Evolutionary conservation across 352 stramenopile genomes (phyloP).

Genomic region (Globisporangium takayamanum): DNA sequence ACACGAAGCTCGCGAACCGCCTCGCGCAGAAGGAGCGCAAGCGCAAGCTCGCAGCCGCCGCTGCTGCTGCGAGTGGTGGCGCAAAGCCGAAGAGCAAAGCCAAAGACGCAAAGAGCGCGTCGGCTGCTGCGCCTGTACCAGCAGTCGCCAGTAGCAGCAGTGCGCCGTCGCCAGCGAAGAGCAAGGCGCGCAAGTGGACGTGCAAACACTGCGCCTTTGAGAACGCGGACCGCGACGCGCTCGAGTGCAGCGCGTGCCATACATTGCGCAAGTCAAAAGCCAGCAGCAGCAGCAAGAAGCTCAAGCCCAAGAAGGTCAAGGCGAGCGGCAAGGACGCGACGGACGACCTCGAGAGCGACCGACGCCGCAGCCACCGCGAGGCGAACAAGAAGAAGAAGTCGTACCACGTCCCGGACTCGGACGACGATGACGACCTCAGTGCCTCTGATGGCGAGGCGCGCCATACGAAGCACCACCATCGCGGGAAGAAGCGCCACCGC

Average conservation of each 20-base stretch:
- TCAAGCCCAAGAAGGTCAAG: conserved; percentile 10
- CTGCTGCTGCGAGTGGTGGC: background rate
- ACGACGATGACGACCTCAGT: conserved; percentile 73
- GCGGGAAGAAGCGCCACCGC: conserved; percentile 20
- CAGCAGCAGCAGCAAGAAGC: conserved; percentile 15
- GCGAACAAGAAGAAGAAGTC: conserved; percentile 66
- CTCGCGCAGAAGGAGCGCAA: conserved; percentile 42
- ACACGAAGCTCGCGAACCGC: conserved; percentile 71
- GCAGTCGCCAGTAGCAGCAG: conserved; percentile 2
- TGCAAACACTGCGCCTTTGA: conserved; percentile 38
- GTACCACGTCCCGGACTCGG: conserved; percentile 76
- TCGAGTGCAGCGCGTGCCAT: conserved; percentile 40
- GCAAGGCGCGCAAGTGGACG: conserved; percentile 27
- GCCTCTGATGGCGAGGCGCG: conserved; percentile 22
- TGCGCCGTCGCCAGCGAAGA: background rate
- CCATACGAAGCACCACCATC: conserved; percentile 5
- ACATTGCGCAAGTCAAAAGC: conserved; percentile 14
- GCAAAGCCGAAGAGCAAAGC: background rate
- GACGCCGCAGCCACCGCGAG: conserved; percentile 51
- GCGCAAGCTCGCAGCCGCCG: conserved; percentile 19
- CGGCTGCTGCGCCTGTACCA: background rate
- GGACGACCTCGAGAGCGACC: conserved; percentile 22
- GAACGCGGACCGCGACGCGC: conserved; percentile 33
- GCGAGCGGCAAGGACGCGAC: conserved; percentile 22
- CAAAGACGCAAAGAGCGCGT: conserved; percentile 1